phyloP scores from a whole-genome alignment of 2,329 filamentous ascomycete genomes.

The Tolypocladium capitatum region DNA sequence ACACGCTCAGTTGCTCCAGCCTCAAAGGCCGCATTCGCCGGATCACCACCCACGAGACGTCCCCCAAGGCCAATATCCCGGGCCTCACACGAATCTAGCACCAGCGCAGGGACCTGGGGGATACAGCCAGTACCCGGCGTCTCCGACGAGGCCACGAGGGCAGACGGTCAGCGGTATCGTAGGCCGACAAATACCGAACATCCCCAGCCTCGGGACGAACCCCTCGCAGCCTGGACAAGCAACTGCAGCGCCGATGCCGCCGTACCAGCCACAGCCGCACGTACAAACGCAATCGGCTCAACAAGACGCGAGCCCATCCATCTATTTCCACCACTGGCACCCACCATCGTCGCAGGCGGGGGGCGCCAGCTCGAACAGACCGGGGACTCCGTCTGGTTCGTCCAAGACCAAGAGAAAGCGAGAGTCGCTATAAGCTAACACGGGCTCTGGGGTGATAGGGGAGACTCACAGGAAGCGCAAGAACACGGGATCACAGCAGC shows the following conservation, averaged over 20 bases:
- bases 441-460: slow-evolving; percentile 35
- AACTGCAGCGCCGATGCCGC: slow-evolving; percentile 18
- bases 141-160: slow-evolving; percentile 35
- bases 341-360: slow-evolving; percentile 54
- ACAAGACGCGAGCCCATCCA: slow-evolving; percentile 57
- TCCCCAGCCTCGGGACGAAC: slow-evolving; percentile 33
- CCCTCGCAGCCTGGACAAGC: slow-evolving; percentile 22
- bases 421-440: slow-evolving; percentile 27
- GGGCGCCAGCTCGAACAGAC: slow-evolving; percentile 47
- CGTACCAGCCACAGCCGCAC: slow-evolving; percentile 31
- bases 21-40: slow-evolving; percentile 37
- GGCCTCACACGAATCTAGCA: slow-evolving; percentile 15
- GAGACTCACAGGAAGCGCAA: slow-evolving; percentile 82
- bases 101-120: slow-evolving; percentile 22
- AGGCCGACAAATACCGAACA: slow-evolving; percentile 24
- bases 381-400: slow-evolving; percentile 64
- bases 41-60: slow-evolving; percentile 39
- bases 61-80: slow-evolving; percentile 28
- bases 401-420: slow-evolving; percentile 39
- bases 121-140: slow-evolving; percentile 33
- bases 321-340: slow-evolving; percentile 91
- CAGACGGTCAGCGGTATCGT: slow-evolving; percentile 31
- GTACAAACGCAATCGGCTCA: slow-evolving; percentile 41
- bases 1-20: slow-evolving; percentile 36
- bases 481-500: slow-evolving; percentile 35